Evolutionary conservation across 345 rosid species (phyloP).

Genomic region (Capsella bursapastoris): DNA sequence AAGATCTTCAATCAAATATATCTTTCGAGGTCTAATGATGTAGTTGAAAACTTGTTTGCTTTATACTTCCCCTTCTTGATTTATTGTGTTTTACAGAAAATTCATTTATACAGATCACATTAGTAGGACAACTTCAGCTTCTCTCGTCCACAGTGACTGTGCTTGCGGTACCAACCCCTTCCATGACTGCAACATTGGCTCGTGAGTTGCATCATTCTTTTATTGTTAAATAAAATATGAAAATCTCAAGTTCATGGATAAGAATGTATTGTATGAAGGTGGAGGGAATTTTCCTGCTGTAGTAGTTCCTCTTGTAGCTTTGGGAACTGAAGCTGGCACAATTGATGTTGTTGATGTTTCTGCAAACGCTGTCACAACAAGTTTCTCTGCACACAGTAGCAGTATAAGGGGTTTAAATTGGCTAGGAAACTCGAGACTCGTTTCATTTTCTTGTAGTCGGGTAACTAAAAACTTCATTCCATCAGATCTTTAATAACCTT

Average conservation of each 20-base stretch:
- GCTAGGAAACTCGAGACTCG: slow-evolving; percentile 94
- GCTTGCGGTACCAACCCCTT: slow-evolving; percentile 88
- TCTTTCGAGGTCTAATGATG: slow-evolving; percentile 58
- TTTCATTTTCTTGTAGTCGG: slow-evolving; percentile 76
- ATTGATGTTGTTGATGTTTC: slow-evolving; percentile 84
- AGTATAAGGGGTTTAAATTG: slow-evolving; percentile 80
- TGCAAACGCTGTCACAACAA: slow-evolving; percentile 77
- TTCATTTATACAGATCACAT: slow-evolving; percentile 59
- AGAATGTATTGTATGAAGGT: slow-evolving; percentile 52
- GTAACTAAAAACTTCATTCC: slow-evolving; percentile 38
- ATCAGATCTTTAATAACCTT: not conserved
- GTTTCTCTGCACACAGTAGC: slow-evolving; percentile 73
- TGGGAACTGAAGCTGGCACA: slow-evolving; percentile 85
- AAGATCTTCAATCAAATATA: slow-evolving; percentile 45
- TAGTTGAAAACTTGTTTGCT: not conserved
- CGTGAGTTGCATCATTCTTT: slow-evolving; percentile 52
- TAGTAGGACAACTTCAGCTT: slow-evolving; percentile 85
- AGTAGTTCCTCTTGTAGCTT: slow-evolving; percentile 87
- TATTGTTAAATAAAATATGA: not conserved
- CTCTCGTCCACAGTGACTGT: slow-evolving; percentile 83
- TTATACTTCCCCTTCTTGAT: not conserved
- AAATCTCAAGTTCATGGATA: slow-evolving; percentile 31
- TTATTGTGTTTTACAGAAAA: slow-evolving; percentile 3
- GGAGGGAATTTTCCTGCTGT: slow-evolving; percentile 84
- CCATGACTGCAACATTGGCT: slow-evolving; percentile 83